These are phyloP conservation scores for Heliocybe sulcata DNA, from an alignment of 1,284 basidiomycete species.

Conservation along the genomic window DNA sequence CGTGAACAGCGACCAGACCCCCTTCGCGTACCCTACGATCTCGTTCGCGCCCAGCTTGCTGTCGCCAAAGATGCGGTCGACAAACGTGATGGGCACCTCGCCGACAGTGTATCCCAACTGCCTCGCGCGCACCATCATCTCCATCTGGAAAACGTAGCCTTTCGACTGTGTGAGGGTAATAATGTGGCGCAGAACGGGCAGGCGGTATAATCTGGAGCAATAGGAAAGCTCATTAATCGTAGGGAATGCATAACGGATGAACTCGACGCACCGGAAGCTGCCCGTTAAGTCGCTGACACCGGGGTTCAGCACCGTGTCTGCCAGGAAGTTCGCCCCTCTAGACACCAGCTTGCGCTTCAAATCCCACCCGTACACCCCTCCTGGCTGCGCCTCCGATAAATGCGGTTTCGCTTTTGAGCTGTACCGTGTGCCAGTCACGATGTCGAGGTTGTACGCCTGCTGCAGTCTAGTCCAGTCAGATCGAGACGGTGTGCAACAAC, in stretches of 20 bases:
- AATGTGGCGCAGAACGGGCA: conserved; percentile 71
- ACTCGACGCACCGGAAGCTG: conserved; percentile 63
- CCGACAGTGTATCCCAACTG: conserved; percentile 80
- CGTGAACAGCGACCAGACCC: conserved; percentile 76
- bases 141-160: conserved; percentile 96
- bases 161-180: conserved; percentile 80
- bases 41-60: conserved; percentile 88
- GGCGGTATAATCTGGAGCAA: conserved; percentile 62
- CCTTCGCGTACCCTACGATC: conserved; percentile 84
- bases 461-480: conserved; percentile 48
- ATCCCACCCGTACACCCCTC: conserved; percentile 88
- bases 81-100: conserved; percentile 91
- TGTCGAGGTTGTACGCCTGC: conserved; percentile 75
- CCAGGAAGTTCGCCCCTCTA: conserved; percentile 81
- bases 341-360: conserved; percentile 82
- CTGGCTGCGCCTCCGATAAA: conserved; percentile 47
- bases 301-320: conserved; percentile 74
- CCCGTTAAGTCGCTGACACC: conserved; percentile 86
- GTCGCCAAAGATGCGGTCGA: conserved; percentile 88
- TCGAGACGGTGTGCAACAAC: background rate
- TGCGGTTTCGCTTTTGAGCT: conserved; percentile 47
- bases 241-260: conserved; percentile 3
- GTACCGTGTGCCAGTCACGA: conserved; percentile 92
- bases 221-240: background rate
- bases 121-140: conserved; percentile 89